Conservation (phyloP, 1,284 basidiomycete genomes). For the Puccinia polysora region DNA sequence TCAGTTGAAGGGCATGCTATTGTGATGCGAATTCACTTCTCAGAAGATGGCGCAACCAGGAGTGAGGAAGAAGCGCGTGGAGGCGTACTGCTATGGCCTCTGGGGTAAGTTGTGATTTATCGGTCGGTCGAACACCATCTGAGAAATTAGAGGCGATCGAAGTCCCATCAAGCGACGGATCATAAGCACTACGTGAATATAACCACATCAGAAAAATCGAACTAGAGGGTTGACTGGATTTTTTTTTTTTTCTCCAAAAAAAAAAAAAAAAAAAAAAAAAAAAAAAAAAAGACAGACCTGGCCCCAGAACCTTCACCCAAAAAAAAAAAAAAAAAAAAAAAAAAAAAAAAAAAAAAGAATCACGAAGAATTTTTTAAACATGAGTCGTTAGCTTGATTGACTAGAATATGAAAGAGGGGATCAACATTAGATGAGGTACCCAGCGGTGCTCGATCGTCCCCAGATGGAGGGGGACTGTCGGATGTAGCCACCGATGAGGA, state of each 20-base stretch:
- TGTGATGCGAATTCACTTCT: conserved; percentile 3
- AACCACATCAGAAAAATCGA: not conserved
- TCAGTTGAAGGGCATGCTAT: conserved; percentile 57
- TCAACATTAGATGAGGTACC: not conserved
- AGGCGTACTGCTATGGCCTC: conserved; percentile 10
- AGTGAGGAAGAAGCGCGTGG: not conserved
- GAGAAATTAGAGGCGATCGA: conserved; percentile 25
- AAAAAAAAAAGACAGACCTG: conserved; percentile 18
- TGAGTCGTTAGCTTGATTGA: conserved; percentile 7
- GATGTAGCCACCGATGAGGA: conserved; percentile 1
- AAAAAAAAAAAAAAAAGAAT: not conserved
- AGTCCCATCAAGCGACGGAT: conserved; percentile 41
- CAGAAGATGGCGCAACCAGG: not conserved
- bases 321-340: not conserved
- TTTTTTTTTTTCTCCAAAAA: not conserved
- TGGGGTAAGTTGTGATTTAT: conserved; percentile 3
- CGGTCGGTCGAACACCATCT: conserved; percentile 4
- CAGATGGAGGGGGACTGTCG: not conserved
- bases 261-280: too few species aligned
- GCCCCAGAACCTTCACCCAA: conserved; percentile 42
- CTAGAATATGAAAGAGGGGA: not conserved
- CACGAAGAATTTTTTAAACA: not conserved
- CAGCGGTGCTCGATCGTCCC: conserved; percentile 25
- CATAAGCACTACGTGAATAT: conserved; percentile 26
- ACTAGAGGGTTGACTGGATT: not conserved